These are phyloP conservation scores for Lasiosphaeriaceae sp. DNA, from an alignment of 495 filamentous ascomycete species.

Conservation along the genomic window DNA sequence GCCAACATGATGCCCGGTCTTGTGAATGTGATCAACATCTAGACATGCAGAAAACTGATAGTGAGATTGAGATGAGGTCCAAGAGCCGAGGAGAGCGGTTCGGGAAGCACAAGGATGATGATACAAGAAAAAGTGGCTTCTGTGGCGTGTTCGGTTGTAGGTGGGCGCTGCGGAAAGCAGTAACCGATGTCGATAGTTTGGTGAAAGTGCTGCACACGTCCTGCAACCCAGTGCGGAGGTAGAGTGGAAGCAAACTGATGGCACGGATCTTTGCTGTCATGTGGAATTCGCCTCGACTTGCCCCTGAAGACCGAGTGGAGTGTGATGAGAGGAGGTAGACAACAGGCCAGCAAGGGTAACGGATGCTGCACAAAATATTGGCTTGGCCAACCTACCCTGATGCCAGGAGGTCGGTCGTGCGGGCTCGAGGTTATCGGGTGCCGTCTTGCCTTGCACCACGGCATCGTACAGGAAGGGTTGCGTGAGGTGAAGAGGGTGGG, in stretches of 20 bases:
- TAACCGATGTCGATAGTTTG: slow-evolving; percentile 10
- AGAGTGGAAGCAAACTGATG: neutral
- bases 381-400: neutral
- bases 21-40: too few relatives aligned
- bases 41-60: too few relatives aligned
- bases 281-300: too few relatives aligned
- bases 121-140: neutral
- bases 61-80: neutral
- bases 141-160: neutral
- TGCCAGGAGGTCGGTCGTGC: too few relatives aligned
- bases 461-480: neutral
- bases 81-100: neutral
- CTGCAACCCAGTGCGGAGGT: neutral
- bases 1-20: too few relatives aligned
- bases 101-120: neutral
- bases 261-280: neutral
- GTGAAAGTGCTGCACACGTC: neutral
- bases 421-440: too few relatives aligned
- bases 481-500: neutral
- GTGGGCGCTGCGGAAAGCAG: neutral
- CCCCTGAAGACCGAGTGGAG: too few relatives aligned
- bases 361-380: neutral
- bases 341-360: neutral
- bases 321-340: too few relatives aligned
- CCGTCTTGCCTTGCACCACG: too few relatives aligned